Evolutionary conservation across 2,329 filamentous ascomycete species (phyloP), one percentile per base, ranked within the genome.

Genomic region (Cladobotryum mycophilum): DNA sequence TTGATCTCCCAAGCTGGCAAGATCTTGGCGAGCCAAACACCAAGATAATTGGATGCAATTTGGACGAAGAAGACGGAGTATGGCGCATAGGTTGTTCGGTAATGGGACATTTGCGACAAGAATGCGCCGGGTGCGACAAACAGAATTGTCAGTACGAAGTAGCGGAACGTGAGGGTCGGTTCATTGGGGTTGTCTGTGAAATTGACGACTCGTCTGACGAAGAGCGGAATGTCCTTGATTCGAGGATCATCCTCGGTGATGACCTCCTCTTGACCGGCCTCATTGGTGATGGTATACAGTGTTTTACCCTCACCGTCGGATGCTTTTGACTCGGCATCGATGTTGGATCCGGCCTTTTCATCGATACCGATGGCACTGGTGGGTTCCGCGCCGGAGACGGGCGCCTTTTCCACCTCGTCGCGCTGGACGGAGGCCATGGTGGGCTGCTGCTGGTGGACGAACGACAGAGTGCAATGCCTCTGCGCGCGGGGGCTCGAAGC

Each of bases 31-130:
- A 81, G 68, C 64, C 77, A 78, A 33, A 72, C 66, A 1, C 78
- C 78, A 11, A 73, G 69, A 50, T 80, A 80, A 57, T 79, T 78
- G 43, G 72, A 77, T 0, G 76, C 77, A 45, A 81, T 78, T 56
- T 80, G 77, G 33, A 83, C 79, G 54, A 84, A 83, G 61, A 82
- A 82, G 44, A 83, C 73, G 0, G 79, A 80, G 59, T 82, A 84
- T 0, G 76, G 74, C 1, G 78, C 76, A 41, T 72, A 73, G 0
- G 80, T 82, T 1, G 80, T 82, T 41, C 80, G 72, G 58, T 74
- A 83, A 45, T 73, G 70, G 53, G 73, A 75, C 71, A 81, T 76
- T 58, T 78, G 74, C 5, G 75, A 78, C 2, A 83, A 60, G 55
- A 82, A 78, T 2, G 79, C 79, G 2, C 79, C 80, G 0, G 79